Percentiles rank a stretch among this genome's conserved stretches.
Conservation (phyloP, 352 stramenopile genomes). For the Phytophthora ohioensis region DNA sequence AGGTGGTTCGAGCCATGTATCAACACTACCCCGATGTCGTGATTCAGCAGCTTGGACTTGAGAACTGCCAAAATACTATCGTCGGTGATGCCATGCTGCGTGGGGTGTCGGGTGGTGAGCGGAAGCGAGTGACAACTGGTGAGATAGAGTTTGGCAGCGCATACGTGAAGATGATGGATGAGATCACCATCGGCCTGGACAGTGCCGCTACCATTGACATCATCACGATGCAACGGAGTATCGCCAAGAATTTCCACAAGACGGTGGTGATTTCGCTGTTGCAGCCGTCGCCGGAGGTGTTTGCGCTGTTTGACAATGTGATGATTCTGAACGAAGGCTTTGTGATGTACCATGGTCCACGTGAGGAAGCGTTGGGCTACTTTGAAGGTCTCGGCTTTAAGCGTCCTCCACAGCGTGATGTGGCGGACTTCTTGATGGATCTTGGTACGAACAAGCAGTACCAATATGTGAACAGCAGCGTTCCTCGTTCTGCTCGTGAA, state of each 20-base stretch:
- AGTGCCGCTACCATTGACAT: conserved; percentile 33
- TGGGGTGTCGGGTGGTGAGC: conserved; percentile 72
- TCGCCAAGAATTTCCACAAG: conserved; percentile 37
- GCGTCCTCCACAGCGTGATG: conserved; percentile 41
- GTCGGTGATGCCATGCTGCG: conserved; percentile 44
- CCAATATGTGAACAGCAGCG: conserved; percentile 23
- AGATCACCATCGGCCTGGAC: conserved; percentile 32
- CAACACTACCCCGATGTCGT: conserved; percentile 18
- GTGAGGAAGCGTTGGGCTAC: conserved; percentile 6
- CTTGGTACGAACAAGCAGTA: conserved; percentile 51
- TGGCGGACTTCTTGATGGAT: conserved; percentile 64
- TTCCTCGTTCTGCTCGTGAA: conserved; percentile 17
- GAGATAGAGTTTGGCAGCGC: conserved; percentile 81
- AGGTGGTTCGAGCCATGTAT: conserved; percentile 20
- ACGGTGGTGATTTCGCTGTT: conserved; percentile 31
- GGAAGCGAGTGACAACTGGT: conserved; percentile 72
- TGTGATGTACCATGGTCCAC: conserved; percentile 23
- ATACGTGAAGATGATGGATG: conserved; percentile 34
- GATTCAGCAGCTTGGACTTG: conserved; percentile 24
- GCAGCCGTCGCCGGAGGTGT: conserved; percentile 33
- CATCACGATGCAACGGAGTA: conserved; percentile 22
- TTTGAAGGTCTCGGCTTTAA: conserved; percentile 30
- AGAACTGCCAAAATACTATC: conserved; percentile 29
- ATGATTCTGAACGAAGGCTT: conserved; percentile 24
- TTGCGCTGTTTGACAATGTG: conserved; percentile 34